phyloP scores from a whole-genome alignment of 345 rosid species.

The Corchorus olitorius region DNA sequence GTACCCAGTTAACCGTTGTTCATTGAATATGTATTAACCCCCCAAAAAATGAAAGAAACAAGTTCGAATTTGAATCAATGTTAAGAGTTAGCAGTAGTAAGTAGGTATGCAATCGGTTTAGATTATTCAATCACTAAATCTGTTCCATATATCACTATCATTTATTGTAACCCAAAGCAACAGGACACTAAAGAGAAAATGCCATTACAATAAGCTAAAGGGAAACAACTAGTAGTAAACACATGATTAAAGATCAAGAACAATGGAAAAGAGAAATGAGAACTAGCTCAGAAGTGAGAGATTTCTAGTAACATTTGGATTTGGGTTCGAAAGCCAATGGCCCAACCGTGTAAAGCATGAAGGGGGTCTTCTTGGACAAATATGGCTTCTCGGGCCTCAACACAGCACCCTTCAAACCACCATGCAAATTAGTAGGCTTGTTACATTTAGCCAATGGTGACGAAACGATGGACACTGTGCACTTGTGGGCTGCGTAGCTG shows the following conservation, averaged over 20 bases:
- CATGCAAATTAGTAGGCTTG: constrained; percentile 51
- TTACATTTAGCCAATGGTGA: constrained; percentile 48
- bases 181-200: background rate
- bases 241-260: background rate
- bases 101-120: background rate
- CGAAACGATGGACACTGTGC: constrained; percentile 55
- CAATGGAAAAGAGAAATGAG: background rate
- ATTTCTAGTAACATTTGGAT: constrained; percentile 50
- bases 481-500: constrained; percentile 74
- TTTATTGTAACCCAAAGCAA: constrained; percentile 18
- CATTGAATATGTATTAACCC: background rate
- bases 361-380: constrained; percentile 35
- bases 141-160: background rate
- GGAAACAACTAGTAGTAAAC: background rate
- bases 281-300: background rate
- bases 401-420: constrained; percentile 55
- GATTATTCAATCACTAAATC: constrained; percentile 6
- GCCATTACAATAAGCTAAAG: constrained; percentile 12
- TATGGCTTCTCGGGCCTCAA: constrained; percentile 52
- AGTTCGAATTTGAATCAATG: background rate
- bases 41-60: background rate
- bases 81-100: background rate
- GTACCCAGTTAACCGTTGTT: background rate
- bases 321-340: constrained; percentile 83
- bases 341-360: constrained; percentile 61